Evolutionary conservation across 2,329 filamentous ascomycete genomes (phyloP).

Genomic region (Didymellaceae sp.): DNA sequence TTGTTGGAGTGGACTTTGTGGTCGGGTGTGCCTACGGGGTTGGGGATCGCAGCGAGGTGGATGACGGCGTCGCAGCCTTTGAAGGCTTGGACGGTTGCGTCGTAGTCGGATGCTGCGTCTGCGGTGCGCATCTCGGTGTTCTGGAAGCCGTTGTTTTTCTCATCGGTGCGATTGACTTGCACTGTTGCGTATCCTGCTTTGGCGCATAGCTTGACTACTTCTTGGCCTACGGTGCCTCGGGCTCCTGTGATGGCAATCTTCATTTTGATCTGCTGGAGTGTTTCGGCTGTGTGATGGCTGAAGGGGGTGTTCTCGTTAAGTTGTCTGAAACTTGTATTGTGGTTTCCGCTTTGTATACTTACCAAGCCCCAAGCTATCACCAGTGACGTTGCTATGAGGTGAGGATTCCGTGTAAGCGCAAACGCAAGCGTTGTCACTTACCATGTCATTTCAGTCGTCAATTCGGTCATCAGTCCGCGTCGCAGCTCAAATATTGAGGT

Average conservation of each 20-base stretch:
- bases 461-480: background rate
- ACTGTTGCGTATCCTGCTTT: conserved; percentile 43
- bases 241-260: conserved; percentile 27
- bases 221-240: conserved; percentile 17
- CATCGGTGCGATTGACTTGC: conserved; percentile 44
- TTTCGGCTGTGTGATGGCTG: no score
- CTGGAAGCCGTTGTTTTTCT: conserved; percentile 37
- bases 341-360: conserved; percentile 9
- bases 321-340: background rate
- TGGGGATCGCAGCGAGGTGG: conserved; percentile 49
- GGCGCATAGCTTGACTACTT: conserved; percentile 36
- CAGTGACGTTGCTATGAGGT: conserved; percentile 19
- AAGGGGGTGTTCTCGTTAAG: background rate
- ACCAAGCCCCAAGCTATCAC: background rate
- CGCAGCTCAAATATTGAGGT: background rate
- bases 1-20: conserved; percentile 48
- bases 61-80: conserved; percentile 48
- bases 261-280: conserved; percentile 1
- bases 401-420: conserved; percentile 4
- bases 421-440: conserved; percentile 8
- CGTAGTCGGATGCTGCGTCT: conserved; percentile 44
- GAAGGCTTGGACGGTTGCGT: conserved; percentile 41
- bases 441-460: conserved; percentile 5
- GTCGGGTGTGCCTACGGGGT: conserved; percentile 44
- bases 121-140: conserved; percentile 46